Evolutionary conservation across 2,329 filamentous ascomycete species (phyloP), one percentile per base, ranked within the genome.

Genomic region (Claviceps pusilla): DNA sequence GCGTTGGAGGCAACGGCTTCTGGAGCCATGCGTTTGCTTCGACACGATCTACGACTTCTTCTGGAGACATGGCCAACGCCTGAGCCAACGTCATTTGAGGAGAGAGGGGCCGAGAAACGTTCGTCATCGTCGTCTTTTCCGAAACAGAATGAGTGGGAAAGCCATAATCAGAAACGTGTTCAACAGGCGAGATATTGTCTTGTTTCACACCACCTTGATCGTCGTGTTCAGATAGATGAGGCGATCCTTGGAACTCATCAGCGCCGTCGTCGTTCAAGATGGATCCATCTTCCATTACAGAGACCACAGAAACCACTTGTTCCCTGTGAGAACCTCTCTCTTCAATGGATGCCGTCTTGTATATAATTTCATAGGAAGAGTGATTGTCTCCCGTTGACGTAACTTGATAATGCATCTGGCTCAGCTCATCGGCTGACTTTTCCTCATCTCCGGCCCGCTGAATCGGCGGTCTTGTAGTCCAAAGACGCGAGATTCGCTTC

Each of bases 391-490:
- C 67, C 5, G 60, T 62, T 7, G 57, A 51, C 6, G 58, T 16
- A 51, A 50, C 31, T 29, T 57, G 19, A 16, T 52, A 45, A 11
- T 41, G 49, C 16, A 53, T 56, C 7, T 60, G 59, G 28, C 59
- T 59, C n/a, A 57, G 56, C 14, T 60, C 59, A 7, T 57, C 61
- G 16, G 61, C 57, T 1, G 63, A 63, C 3, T 59, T 59, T 16
- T 66, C 66, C 4, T 71, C 70, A 24, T 76, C 77, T 1, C 74
- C 70, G 0, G 69, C 76, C 52, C 74, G 71, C 4, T 82, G 68
- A 33, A 82, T 65, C 0, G 80, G 83, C 46, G 80, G 83, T 43
- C 70, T 73, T 43, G 79, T 69, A 10, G 74, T 75, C 80, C 79
- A 83, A 37, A 42, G 45, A 7, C 29, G 51, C 14, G 50, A 45